These are phyloP conservation scores for Huntiella abstrusa DNA, from an alignment of 2,329 filamentous ascomycete species.

Conservation along the genomic window DNA sequence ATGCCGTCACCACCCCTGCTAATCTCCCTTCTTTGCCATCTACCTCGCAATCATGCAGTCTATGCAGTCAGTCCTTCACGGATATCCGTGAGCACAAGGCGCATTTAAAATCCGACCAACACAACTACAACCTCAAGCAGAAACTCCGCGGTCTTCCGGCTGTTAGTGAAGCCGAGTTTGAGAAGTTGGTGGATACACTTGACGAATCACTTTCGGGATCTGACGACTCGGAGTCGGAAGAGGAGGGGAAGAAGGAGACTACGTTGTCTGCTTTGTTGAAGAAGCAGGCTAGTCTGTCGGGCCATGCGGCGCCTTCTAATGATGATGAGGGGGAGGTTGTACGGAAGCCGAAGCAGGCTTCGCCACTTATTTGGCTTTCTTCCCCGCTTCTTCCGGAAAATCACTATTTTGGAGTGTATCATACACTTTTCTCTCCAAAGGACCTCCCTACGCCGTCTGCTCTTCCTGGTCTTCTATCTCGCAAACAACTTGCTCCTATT, in stretches of 20 bases:
- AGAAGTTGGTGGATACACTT: constrained; percentile 59
- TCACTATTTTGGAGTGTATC: constrained; percentile 69
- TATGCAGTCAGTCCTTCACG: constrained; percentile 56
- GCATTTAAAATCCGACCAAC: constrained; percentile 78
- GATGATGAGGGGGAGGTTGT: background rate
- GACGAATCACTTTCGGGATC: constrained; percentile 89
- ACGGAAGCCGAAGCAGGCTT: background rate
- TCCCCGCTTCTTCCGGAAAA: constrained; percentile 58
- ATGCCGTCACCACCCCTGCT: background rate
- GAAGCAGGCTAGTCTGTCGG: constrained; percentile 60
- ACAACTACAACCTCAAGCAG: constrained; percentile 88
- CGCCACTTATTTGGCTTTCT: constrained; percentile 70
- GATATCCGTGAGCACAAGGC: constrained; percentile 63
- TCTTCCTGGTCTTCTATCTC: constrained; percentile 48
- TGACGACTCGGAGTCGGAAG: constrained; percentile 52
- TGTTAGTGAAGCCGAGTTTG: constrained; percentile 68
- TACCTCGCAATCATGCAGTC: constrained; percentile 56
- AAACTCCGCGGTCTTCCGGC: constrained; percentile 56
- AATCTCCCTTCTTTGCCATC: constrained; percentile 23
- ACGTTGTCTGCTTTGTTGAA: constrained; percentile 61
- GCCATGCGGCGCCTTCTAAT: constrained; percentile 23
- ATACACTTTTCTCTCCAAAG: constrained; percentile 53
- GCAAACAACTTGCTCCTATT: constrained; percentile 57
- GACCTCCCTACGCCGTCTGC: constrained; percentile 47
- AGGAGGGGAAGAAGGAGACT: constrained; percentile 42